Base-by-base conservation (phyloP, 805 yeast species). In the Myxozyma sirexii region DNA sequence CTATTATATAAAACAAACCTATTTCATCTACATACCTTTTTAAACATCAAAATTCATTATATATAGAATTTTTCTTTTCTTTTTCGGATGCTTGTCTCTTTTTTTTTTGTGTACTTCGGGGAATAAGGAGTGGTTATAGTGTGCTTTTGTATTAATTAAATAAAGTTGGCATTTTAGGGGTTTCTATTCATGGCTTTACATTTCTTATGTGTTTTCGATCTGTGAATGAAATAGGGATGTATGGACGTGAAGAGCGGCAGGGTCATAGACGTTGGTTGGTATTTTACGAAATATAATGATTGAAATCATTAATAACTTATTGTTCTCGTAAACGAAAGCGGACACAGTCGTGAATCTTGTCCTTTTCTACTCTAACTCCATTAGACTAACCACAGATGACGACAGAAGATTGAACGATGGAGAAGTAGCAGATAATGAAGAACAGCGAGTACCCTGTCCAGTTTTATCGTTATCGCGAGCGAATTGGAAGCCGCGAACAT, bases 121-220 rank as follows among this genome's bases (percentile, higher is more conserved):
- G 59, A 59, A 53, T 51, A 49, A 48, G 62, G 59, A 59, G 62
- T 54, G 62, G 62, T 54, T 59, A 45, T 29, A 41, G 54, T 33
- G 59, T 54, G 59, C 44, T 59, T 51, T 45, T 59, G 62, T 59
- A 59, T 59, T 59, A 54, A 54, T 54, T 49, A 54, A 57, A 59
- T 59, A 59, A 59, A 59, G 62, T 49, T 59, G 62, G 59, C 59
- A 59, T 59, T 54, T 45, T 33, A 59, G 55, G 62, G 62, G 62
- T 47, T 54, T 58, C 50, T 39, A 48, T 54, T 31, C 33, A 46
- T 47, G 41, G 41, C 27, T 47, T n/a, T 46, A 31, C 24, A 38
- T 46, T 47, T 54, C 47, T 50, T 54, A 48, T 56, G 39, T 56
- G 27, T 49, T 52, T 37, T 49, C 38, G 38, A 41, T 33, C 13